These are phyloP conservation scores for Phyllostachys edulis DNA, from an alignment of 176 grass and related monocot species.

Conservation along the genomic window DNA sequence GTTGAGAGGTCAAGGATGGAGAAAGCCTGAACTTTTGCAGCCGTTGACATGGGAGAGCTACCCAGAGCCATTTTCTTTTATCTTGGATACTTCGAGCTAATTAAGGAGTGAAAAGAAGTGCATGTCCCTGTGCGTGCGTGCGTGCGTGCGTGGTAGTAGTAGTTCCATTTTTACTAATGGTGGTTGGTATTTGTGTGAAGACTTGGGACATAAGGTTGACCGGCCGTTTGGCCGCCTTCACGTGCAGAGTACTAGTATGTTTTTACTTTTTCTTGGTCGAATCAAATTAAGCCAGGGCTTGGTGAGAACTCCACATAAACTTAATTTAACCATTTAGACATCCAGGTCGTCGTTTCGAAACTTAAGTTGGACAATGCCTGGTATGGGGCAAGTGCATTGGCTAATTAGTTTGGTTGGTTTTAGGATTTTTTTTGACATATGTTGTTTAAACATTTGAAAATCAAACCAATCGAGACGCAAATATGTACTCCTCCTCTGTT, in stretches of 20 bases:
- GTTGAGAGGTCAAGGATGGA: not conserved
- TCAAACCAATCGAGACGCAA: too few relatives aligned
- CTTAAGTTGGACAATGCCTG: not conserved
- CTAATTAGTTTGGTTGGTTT: not conserved
- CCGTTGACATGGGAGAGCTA: constrained; percentile 33
- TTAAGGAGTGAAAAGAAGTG: constrained; percentile 19
- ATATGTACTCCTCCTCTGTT: too few relatives aligned
- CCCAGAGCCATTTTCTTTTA: not conserved
- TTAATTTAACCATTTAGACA: not conserved
- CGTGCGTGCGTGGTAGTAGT: not conserved
- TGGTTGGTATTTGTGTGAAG: not conserved
- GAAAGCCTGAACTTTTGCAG: constrained; percentile 38
- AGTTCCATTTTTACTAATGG: not conserved
- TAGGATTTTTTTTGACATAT: too few relatives aligned
- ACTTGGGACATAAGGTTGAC: constrained; percentile 4
- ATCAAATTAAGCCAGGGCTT: not conserved
- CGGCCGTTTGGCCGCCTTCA: not conserved
- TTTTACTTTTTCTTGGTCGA: not conserved
- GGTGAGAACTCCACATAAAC: not conserved
- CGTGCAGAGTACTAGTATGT: not conserved
- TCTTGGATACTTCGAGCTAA: not conserved
- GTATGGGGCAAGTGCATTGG: not conserved
- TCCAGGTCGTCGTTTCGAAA: not conserved
- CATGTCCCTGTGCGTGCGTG: not conserved
- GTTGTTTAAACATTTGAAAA: too few relatives aligned